These are phyloP conservation scores for Aspergillus tamarii DNA, from an alignment of 2,329 filamentous ascomycete species.

Conservation along the genomic window DNA sequence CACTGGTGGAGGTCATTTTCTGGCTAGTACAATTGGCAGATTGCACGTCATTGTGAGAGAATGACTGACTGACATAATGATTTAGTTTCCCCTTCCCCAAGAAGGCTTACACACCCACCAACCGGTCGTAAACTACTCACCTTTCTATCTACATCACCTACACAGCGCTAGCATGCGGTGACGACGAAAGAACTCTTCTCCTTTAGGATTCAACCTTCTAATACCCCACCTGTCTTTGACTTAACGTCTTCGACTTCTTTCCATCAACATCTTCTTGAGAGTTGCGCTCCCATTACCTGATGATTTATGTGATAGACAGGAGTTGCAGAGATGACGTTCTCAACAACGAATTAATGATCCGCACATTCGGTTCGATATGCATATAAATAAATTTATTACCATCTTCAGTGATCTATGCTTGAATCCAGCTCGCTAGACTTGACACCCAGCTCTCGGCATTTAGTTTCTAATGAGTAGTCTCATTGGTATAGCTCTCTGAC, in stretches of 20 bases:
- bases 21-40: not conserved
- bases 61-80: slow-evolving; percentile 22
- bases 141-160: not conserved
- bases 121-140: slow-evolving; percentile 27
- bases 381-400: slow-evolving; percentile 18
- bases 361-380: slow-evolving; percentile 14
- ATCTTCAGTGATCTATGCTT: slow-evolving; percentile 2
- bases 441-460: not conserved
- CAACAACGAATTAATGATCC: slow-evolving; percentile 39
- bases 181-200: slow-evolving; percentile 18
- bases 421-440: not conserved
- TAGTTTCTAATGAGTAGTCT: not conserved
- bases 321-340: slow-evolving; percentile 33
- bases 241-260: slow-evolving; percentile 33
- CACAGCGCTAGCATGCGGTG: not conserved
- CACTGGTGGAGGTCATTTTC: not conserved
- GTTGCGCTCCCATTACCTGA: slow-evolving; percentile 17
- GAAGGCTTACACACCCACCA: slow-evolving; percentile 67
- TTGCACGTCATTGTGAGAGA: not conserved
- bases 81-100: slow-evolving; percentile 79
- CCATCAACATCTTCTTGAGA: slow-evolving; percentile 14
- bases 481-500: slow-evolving; percentile 4
- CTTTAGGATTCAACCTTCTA: slow-evolving; percentile 48
- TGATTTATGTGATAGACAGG: slow-evolving; percentile 20
- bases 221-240: slow-evolving; percentile 38